Evolutionary conservation across 2,329 filamentous ascomycete genomes (phyloP), one percentile per base, ranked within the genome.

Genomic region (Sporothrix protearum): DNA sequence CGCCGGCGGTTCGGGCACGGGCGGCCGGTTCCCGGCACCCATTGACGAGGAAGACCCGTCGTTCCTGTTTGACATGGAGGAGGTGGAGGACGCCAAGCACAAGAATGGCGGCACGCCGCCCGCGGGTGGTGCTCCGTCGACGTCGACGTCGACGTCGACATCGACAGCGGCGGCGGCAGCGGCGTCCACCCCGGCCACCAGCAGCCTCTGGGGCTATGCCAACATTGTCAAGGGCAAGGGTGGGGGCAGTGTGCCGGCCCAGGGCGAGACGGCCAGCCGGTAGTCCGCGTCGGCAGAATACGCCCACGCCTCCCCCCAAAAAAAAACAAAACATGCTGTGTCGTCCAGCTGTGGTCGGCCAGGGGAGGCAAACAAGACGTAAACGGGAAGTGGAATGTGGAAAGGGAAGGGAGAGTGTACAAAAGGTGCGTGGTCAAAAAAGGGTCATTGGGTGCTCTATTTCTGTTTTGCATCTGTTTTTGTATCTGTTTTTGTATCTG

Each of bases 11-110:
- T 84, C 71, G 78, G 78, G 14, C 45, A 80, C 81, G 51, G 86
- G 83, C 51, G 86, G 86, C 25, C 82, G 88, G 19, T 89, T 89
- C 77, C 88, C 88, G 1, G 89, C 87, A 0, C 88, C 88, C 2
- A 90, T 90, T 73, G 88, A 89, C 72, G 88, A 90, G 76, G 88
- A 90, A 75, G 87, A 90, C 71, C 83, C 86, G 3, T 85, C 87
- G 33, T 89, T 90, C 74, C 86, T 90, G 16, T 90, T 90, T 77
- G 87, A 82, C 76, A 90, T 90, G 88, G 88, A 90, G 75, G 87
- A 88, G 71, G 86, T 87, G 33, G 86, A 87, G 28, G 87, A 88
- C 55, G 45, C 70, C 3, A 53, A 73, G 33, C 36, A 57, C 47
- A 74, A 73, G 53, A 71, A 71, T 2, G 73, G 36, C 69, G 72